A percentile compares a stretch with the other conserved stretches of the same genome.
These are phyloP conservation scores for Colletotrichum sp. DNA, from an alignment of 2,329 filamentous ascomycete genomes.

Conservation along the genomic window DNA sequence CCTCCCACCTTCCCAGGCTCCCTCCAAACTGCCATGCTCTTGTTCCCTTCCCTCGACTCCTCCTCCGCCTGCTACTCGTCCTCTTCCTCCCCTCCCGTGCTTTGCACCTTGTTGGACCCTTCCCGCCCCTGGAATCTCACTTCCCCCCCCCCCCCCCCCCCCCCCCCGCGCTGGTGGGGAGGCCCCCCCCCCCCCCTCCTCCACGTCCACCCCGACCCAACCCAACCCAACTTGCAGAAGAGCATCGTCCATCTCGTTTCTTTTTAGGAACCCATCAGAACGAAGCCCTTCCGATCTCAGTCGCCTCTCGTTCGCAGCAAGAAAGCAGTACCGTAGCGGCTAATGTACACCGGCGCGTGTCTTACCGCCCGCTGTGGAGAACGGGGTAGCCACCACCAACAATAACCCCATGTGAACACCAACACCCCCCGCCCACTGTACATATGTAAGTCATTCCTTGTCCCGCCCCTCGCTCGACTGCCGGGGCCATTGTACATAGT, in stretches of 20 bases:
- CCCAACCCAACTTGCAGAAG: slow-evolving; percentile 10
- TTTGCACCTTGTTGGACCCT: neutral
- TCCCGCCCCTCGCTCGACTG: neutral
- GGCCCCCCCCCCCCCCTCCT: neutral
- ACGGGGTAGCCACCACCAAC: neutral
- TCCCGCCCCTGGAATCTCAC: neutral
- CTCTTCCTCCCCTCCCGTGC: neutral
- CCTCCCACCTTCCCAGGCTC: neutral
- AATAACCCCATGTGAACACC: neutral
- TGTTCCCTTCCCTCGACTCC: neutral
- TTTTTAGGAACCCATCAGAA: neutral
- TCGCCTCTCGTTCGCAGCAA: slow-evolving; percentile 1
- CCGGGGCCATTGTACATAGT: neutral
- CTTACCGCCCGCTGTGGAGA: slow-evolving; percentile 18
- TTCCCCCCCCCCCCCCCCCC: neutral
- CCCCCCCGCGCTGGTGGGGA: neutral
- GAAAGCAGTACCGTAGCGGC: neutral
- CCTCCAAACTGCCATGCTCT: neutral
- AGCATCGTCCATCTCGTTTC: slow-evolving; percentile 18
- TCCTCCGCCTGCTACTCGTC: neutral
- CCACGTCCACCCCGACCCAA: neutral
- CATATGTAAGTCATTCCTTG: slow-evolving; percentile 22
- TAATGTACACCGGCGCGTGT: slow-evolving; percentile 11
- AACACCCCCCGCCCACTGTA: neutral
- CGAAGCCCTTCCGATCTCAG: slow-evolving; percentile 1